Conservation (phyloP, 1,139 yeast species). For the Lodderomyces elongisporus region DNA sequence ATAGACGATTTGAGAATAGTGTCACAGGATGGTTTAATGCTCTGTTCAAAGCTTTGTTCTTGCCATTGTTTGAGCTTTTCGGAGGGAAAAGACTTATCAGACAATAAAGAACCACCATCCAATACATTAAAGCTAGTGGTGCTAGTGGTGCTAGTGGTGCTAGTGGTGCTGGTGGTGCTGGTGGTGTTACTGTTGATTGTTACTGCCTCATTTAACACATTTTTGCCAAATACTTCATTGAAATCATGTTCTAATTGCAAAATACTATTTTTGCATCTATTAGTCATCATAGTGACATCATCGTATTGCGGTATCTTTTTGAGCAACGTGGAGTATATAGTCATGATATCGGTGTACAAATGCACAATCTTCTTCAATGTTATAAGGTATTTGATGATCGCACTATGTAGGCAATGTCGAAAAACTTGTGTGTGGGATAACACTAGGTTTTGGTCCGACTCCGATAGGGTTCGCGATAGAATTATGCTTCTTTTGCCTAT, state of each 20-base stretch:
- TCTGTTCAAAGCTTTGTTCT: slow-evolving; percentile 21
- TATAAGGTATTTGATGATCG: slow-evolving; percentile 24
- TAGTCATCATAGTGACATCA: slow-evolving; percentile 36
- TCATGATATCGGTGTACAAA: slow-evolving; percentile 34
- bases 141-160: too few species aligned
- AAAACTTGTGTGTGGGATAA: slow-evolving; percentile 28
- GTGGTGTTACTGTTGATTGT: not conserved
- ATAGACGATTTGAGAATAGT: slow-evolving; percentile 19
- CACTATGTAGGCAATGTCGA: slow-evolving; percentile 31
- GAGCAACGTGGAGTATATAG: slow-evolving; percentile 38
- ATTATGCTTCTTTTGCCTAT: slow-evolving; percentile 28
- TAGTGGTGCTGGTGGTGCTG: not conserved
- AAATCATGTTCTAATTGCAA: slow-evolving; percentile 31
- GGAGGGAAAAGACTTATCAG: not conserved
- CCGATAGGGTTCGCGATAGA: slow-evolving; percentile 17
- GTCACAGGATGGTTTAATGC: slow-evolving; percentile 19
- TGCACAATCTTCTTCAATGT: slow-evolving; percentile 31
- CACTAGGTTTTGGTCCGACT: slow-evolving; percentile 23
- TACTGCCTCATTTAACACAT: slow-evolving; percentile 1
- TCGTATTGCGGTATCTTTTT: slow-evolving; percentile 40
- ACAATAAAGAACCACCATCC: not conserved
- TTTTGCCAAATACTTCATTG: slow-evolving; percentile 24
- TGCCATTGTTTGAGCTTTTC: slow-evolving; percentile 23
- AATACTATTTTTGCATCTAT: slow-evolving; percentile 20
- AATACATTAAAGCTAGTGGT: not conserved